Evolutionary conservation across 1,284 basidiomycete species (phyloP).

Genomic region (Apiotrichum akiyoshidainum): DNA sequence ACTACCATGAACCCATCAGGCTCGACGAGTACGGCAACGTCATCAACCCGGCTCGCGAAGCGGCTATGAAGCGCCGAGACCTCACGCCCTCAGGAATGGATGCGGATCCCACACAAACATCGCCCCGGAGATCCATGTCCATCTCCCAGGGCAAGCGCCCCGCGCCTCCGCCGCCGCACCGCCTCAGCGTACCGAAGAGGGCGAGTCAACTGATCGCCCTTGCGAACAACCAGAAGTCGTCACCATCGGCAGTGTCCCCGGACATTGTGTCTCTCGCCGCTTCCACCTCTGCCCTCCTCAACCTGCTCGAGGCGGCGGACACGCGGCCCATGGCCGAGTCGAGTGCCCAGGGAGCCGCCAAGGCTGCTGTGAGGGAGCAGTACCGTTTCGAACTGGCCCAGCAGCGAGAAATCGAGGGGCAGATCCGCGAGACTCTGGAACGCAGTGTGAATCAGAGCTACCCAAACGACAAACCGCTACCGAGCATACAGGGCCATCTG

Average conservation of each 20-base stretch:
- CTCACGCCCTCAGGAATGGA: neutral
- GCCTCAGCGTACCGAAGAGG: neutral
- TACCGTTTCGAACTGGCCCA: constrained; percentile 11
- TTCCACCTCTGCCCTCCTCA: constrained; percentile 25
- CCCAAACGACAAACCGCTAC: neutral
- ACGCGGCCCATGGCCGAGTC: constrained; percentile 10
- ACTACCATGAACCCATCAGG: neutral
- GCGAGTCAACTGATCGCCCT: neutral
- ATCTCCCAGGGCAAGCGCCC: neutral
- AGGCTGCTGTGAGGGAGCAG: constrained; percentile 7
- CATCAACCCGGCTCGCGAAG: neutral
- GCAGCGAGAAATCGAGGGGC: constrained; percentile 16
- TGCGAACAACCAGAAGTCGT: neutral
- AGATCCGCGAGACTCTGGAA: constrained; percentile 1
- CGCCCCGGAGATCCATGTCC: neutral
- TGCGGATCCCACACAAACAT: neutral
- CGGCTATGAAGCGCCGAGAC: neutral
- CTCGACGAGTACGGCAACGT: neutral
- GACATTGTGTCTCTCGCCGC: constrained; percentile 1
- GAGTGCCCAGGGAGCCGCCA: constrained; percentile 27
- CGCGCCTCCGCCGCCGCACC: neutral
- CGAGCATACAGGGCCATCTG: neutral
- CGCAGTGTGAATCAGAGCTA: neutral
- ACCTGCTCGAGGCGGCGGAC: constrained; percentile 27
- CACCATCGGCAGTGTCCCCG: neutral